These are phyloP conservation scores for Plasmodium ovale DNA, from an alignment of 169 alveolate species.

Conservation along the genomic window DNA sequence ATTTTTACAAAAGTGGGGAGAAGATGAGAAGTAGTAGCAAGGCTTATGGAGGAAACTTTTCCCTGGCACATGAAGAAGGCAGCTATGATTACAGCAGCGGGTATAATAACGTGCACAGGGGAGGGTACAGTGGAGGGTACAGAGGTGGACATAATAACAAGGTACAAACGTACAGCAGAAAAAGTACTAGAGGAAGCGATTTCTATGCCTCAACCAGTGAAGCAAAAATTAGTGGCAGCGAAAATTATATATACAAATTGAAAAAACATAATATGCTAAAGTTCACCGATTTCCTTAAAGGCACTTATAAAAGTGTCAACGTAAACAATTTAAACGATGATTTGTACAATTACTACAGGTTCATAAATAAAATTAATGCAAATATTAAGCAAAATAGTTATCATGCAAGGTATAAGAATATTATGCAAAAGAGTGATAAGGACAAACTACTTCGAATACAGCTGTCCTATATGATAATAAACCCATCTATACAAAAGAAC, in stretches of 20 bases:
- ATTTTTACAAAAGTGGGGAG: constrained; percentile 21
- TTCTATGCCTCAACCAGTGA: background rate
- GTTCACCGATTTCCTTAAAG: constrained; percentile 33
- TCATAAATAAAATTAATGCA: constrained; percentile 64
- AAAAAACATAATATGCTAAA: constrained; percentile 62
- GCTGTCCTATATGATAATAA: constrained; percentile 69
- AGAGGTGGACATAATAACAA: too few relatives aligned
- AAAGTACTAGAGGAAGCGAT: background rate
- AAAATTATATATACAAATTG: constrained; percentile 22
- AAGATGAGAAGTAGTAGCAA: constrained; percentile 17
- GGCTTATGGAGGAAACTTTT: background rate
- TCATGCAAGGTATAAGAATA: constrained; percentile 13
- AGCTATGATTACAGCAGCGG: constrained; percentile 4
- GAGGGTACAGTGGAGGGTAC: too few relatives aligned
- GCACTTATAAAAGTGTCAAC: constrained; percentile 19
- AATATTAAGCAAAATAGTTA: constrained; percentile 53
- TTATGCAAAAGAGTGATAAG: constrained; percentile 72
- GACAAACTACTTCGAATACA: constrained; percentile 56
- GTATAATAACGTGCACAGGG: too few relatives aligned
- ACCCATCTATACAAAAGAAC: constrained; percentile 64
- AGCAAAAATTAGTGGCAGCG: background rate
- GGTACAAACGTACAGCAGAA: background rate
- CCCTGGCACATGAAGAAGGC: background rate
- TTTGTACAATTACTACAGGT: constrained; percentile 54
- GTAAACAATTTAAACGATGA: constrained; percentile 39